phyloP scores from a whole-genome alignment of 2,329 filamentous ascomycete species.

The Podosphaera xanthii region DNA sequence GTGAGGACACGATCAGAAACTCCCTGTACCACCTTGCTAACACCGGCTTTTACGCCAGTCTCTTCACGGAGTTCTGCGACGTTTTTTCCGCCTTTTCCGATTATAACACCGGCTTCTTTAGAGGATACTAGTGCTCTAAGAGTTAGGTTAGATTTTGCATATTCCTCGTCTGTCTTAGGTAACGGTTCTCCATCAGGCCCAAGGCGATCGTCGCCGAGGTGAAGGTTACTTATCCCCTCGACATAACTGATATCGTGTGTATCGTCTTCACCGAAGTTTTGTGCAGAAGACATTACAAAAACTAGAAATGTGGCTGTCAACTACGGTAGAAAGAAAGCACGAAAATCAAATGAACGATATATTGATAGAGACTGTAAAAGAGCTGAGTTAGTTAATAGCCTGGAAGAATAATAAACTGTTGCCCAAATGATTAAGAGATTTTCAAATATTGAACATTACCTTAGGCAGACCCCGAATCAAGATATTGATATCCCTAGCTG shows the following conservation, averaged over 20 bases:
- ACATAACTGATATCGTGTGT: slow-evolving; percentile 25
- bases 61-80: slow-evolving; percentile 92
- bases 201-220: slow-evolving; percentile 37
- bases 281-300: slow-evolving; percentile 12
- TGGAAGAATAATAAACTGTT: no score
- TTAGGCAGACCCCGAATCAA: no score
- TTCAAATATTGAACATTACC: no score
- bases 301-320: no score
- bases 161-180: slow-evolving; percentile 92
- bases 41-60: slow-evolving; percentile 91
- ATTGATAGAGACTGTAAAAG: no score
- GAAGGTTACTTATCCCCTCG: slow-evolving; percentile 41
- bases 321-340: no score
- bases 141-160: slow-evolving; percentile 76
- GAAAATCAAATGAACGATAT: no score
- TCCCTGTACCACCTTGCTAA: slow-evolving; percentile 95
- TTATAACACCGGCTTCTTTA: slow-evolving; percentile 97
- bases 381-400: no score
- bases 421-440: no score
- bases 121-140: slow-evolving; percentile 94
- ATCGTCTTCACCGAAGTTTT: slow-evolving; percentile 14
- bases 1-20: slow-evolving; percentile 94
- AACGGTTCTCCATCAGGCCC: slow-evolving; percentile 54
- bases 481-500: no score
- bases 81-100: slow-evolving; percentile 96